Evolutionary conservation across 2,329 filamentous ascomycete species (phyloP).

Genomic region (Periconia sp.): DNA sequence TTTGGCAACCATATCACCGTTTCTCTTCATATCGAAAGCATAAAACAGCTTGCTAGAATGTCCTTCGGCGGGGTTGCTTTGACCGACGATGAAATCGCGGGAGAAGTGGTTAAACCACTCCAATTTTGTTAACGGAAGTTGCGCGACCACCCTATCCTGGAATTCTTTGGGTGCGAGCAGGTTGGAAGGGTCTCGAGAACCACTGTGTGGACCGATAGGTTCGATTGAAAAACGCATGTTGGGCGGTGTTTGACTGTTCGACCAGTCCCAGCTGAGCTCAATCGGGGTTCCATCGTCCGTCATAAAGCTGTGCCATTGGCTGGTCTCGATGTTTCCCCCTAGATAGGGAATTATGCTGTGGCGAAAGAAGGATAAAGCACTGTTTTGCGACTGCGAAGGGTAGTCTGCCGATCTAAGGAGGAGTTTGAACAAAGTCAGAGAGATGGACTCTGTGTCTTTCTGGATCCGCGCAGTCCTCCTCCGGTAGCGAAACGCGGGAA

Average conservation of each 20-base stretch:
- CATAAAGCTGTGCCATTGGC: slow-evolving; percentile 4
- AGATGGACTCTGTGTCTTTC: neutral
- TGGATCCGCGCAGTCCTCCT: neutral
- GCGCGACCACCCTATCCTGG: neutral
- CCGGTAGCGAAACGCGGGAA: no score
- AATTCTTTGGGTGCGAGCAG: neutral
- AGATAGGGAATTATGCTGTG: neutral
- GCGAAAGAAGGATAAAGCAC: neutral
- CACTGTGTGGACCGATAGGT: neutral
- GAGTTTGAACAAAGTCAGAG: neutral
- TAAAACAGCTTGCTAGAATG: neutral
- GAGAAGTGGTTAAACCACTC: slow-evolving; percentile 1
- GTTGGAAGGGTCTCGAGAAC: neutral
- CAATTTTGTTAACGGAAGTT: neutral
- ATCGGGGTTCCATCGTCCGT: slow-evolving; percentile 1
- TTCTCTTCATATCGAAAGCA: neutral
- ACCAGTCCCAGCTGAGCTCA: slow-evolving; percentile 3
- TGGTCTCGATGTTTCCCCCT: neutral
- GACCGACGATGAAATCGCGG: neutral
- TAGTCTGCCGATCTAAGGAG: neutral
- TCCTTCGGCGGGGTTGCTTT: neutral
- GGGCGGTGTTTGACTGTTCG: neutral
- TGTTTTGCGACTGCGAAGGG: neutral
- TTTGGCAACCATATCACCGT: neutral
- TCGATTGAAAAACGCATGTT: slow-evolving; percentile 1